Evolutionary conservation across 768 basidiomycete genomes (phyloP).

Genomic region (Mycena olivaceomarginata): DNA sequence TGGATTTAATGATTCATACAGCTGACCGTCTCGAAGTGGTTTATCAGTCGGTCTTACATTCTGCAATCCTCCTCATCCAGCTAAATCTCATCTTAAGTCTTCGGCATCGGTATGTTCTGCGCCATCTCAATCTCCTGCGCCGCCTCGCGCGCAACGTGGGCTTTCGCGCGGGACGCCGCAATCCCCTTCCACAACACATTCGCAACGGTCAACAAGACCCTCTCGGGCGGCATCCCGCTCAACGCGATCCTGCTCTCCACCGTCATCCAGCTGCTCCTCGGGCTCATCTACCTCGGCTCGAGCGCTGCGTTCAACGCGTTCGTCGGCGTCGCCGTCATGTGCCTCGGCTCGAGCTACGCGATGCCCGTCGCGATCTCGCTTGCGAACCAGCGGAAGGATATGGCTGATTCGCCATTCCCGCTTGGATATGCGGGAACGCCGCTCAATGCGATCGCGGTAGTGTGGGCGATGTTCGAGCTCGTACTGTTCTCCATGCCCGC

Average conservation of each 20-base stretch:
- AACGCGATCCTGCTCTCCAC: slow-evolving; percentile 79
- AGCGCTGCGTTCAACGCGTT: slow-evolving; percentile 82
- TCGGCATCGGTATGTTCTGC: slow-evolving; percentile 76
- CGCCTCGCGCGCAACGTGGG: slow-evolving; percentile 83
- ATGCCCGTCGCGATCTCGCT: slow-evolving; percentile 77
- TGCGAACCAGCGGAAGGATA: slow-evolving; percentile 61
- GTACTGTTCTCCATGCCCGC: slow-evolving; percentile 84
- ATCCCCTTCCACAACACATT: slow-evolving; percentile 74
- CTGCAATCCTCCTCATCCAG: background rate
- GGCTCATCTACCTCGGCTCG: slow-evolving; percentile 78
- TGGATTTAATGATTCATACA: background rate
- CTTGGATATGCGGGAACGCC: slow-evolving; percentile 66
- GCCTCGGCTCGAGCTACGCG: slow-evolving; percentile 78
- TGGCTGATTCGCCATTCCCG: slow-evolving; percentile 70
- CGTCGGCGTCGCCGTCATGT: slow-evolving; percentile 80
- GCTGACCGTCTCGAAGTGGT: slow-evolving; percentile 54
- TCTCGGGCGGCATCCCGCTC: slow-evolving; percentile 69
- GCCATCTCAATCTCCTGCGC: slow-evolving; percentile 81
- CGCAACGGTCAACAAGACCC: slow-evolving; percentile 63
- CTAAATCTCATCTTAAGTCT: slow-evolving; percentile 60
- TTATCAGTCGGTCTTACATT: slow-evolving; percentile 58
- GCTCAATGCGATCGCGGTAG: slow-evolving; percentile 71
- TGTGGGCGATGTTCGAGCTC: slow-evolving; percentile 79
- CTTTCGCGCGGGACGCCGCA: slow-evolving; percentile 80
- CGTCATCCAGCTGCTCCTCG: slow-evolving; percentile 73